Base-by-base conservation (phyloP, 306 rosid species). In the Vigna reflexopilosa region DNA sequence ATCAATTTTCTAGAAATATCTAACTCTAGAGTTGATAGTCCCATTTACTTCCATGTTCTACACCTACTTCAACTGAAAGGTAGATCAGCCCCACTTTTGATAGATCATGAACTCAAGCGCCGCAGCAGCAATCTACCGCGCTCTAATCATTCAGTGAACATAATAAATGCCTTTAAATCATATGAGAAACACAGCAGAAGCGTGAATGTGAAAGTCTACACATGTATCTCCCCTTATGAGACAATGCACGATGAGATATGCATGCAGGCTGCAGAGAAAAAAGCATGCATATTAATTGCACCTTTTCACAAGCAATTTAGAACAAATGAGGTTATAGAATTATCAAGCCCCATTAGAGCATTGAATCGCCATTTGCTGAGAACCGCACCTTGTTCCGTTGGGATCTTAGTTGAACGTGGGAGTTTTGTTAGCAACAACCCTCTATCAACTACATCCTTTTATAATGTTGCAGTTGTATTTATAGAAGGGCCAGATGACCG, bases 231-330 rank as follows among this genome's bases (percentile, higher is more conserved):
- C 0, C 97, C 97, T 8, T 88, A 66, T 9, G 85, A 80, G 24
- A 86, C 89, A 9, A 87, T 91, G 94, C 97, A 89, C 2, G 88
- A 91, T 58, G 93, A 89, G 7, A 76, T 91, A 1, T 89, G 91
- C 75, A 51, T 70, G 59, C 82, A 86, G 0, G 91, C 90, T 3
- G 71, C 83, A 3, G 81, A 80, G 15, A 89, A 81, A 42, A 64
- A 84, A 47, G 77, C 3, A 6, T 77, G 81, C 4, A 70, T 91
- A 85, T 42, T 91, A 15, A 88, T 91, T 1, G 34, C 83, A 42
- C 93, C 97, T 1, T 91, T 90, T 64, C 94, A 90, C 73, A 84
- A 17, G 63, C 80, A 67, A 0, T 80, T 81, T 80, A 59, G 45
- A 0, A 0, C 24, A 1, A 80, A 15, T 19, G 72, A 24, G 2